phyloP scores from a whole-genome alignment of 345 rosid species.

The Populus tremula region DNA sequence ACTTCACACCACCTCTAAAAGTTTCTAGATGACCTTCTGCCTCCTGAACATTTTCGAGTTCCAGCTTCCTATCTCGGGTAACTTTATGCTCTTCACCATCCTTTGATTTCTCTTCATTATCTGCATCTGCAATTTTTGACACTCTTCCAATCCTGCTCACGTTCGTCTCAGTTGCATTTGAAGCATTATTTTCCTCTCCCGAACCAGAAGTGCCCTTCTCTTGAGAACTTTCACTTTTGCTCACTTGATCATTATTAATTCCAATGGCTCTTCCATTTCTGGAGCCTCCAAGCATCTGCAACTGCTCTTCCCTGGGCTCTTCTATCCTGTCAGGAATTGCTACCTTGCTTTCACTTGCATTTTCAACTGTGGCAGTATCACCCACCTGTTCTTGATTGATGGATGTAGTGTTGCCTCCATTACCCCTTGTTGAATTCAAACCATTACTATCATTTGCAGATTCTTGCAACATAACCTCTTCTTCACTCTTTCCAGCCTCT shows the following conservation, averaged over 20 bases:
- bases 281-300: neutral
- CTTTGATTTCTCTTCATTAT: neutral
- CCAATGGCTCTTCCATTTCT: conserved; percentile 3
- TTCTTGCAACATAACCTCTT: neutral
- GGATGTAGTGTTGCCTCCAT: conserved; percentile 2
- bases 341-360: conserved; percentile 10
- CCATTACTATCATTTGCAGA: neutral
- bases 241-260: neutral
- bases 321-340: neutral
- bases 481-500: neutral
- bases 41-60: conserved; percentile 7
- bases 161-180: conserved; percentile 7
- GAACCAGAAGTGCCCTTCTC: neutral
- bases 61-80: neutral
- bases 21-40: conserved; percentile 10
- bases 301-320: conserved; percentile 1
- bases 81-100: conserved; percentile 12
- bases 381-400: neutral
- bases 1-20: conserved; percentile 17
- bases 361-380: conserved; percentile 7
- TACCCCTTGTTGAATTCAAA: conserved; percentile 6
- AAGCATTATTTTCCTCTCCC: neutral
- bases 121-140: conserved; percentile 8
- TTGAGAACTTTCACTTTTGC: neutral
- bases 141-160: neutral